Conservation (phyloP, 2,329 filamentous ascomycete genomes). For the Neonectria neomacrospora region DNA sequence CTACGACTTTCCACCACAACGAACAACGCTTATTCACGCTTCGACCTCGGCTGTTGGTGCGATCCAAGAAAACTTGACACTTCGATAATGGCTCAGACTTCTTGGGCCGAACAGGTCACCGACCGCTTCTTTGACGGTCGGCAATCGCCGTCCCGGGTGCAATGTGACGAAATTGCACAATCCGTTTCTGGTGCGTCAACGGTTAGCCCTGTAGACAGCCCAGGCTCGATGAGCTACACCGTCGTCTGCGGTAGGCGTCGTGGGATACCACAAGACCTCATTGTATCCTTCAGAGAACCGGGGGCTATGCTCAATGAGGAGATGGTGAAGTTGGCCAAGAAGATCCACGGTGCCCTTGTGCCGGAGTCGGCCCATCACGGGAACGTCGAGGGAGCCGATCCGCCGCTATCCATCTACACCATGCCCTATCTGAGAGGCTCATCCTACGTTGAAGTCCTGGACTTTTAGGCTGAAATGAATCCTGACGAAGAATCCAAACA, state of each 20-base stretch:
- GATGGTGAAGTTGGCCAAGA: constrained; percentile 39
- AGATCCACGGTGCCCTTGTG: constrained; percentile 43
- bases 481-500: constrained; percentile 31
- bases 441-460: constrained; percentile 39
- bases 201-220: constrained; percentile 40
- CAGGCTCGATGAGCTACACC: constrained; percentile 46
- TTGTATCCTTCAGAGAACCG: constrained; percentile 33
- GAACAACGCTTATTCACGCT: constrained; percentile 2
- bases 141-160: constrained; percentile 36
- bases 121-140: constrained; percentile 36
- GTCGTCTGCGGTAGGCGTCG: constrained; percentile 37
- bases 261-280: constrained; percentile 21
- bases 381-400: constrained; percentile 40
- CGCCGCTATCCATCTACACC: constrained; percentile 39
- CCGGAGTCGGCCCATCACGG: constrained; percentile 40
- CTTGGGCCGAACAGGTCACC: constrained; percentile 29
- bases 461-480: constrained; percentile 37
- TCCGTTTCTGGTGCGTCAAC: constrained; percentile 34
- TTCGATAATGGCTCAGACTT: constrained; percentile 20
- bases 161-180: constrained; percentile 40
- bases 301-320: constrained; percentile 23
- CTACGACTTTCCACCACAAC: constrained; percentile 12
- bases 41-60: constrained; percentile 3
- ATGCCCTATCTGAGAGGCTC: constrained; percentile 40
- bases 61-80: constrained; percentile 15